A percentile compares a stretch with the other conserved stretches of the same genome.
Evolutionary conservation across 2,329 filamentous ascomycete species (phyloP).

Genomic region (Diplodia seriata): DNA sequence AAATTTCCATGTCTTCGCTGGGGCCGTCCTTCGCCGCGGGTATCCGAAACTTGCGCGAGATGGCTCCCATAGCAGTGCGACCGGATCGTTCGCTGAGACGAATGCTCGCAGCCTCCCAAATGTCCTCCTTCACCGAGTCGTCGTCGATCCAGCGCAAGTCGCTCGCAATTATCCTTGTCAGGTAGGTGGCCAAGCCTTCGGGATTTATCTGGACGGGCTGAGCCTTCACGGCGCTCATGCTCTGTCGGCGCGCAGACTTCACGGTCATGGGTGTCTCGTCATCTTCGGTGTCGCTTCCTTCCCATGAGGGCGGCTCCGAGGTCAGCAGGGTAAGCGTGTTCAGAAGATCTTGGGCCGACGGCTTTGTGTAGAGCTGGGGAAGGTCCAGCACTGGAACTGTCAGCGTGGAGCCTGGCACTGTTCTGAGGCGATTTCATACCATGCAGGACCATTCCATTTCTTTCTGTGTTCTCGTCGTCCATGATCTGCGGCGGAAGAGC

Average conservation of each 20-base stretch:
- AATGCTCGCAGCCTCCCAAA: conserved; percentile 81
- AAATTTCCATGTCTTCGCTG: conserved; percentile 70
- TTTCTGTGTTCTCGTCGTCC: conserved; percentile 21
- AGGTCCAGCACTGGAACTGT: conserved; percentile 69
- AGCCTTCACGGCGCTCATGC: conserved; percentile 22
- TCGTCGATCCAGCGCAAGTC: conserved; percentile 71
- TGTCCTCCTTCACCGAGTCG: conserved; percentile 68
- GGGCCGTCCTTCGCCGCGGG: conserved; percentile 47
- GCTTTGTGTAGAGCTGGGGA: conserved; percentile 82
- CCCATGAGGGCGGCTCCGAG: conserved; percentile 73
- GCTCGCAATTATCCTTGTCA: conserved; percentile 73
- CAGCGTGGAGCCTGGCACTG: not conserved
- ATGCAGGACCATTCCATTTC: conserved; percentile 21
- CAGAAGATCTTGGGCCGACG: conserved; percentile 69
- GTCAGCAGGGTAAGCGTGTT: conserved; percentile 70
- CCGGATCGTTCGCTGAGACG: conserved; percentile 87
- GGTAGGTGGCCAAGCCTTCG: conserved; percentile 66
- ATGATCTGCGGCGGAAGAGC: conserved; percentile 21
- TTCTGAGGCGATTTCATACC: conserved; percentile 10
- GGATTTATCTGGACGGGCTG: conserved; percentile 49
- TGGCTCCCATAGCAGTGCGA: conserved; percentile 69
- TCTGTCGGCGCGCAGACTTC: conserved; percentile 26
- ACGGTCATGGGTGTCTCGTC: conserved; percentile 38
- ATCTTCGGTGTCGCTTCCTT: conserved; percentile 53
- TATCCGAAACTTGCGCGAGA: conserved; percentile 67